phyloP scores from a whole-genome alignment of 2,329 filamentous ascomycete genomes.

The Mollisiaceae sp. region DNA sequence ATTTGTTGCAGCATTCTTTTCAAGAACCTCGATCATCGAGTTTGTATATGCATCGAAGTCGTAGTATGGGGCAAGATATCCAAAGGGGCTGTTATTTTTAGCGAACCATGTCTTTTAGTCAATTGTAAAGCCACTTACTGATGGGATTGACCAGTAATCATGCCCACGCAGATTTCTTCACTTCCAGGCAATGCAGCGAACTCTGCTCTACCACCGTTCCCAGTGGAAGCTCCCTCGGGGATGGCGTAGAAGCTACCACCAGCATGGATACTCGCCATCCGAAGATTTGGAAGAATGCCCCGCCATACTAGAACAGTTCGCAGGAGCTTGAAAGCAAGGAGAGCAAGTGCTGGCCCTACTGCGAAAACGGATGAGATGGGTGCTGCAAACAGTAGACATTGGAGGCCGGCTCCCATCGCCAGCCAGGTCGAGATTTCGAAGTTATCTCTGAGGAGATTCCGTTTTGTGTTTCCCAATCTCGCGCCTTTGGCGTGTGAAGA shows the following conservation, averaged over 20 bases:
- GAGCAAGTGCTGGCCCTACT: background rate
- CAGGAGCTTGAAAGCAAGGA: background rate
- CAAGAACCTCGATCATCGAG: slow-evolving; percentile 7
- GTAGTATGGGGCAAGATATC: slow-evolving; percentile 3
- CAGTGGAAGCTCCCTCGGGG: slow-evolving; percentile 5
- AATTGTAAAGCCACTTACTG: background rate
- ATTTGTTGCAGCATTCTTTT: slow-evolving; percentile 2
- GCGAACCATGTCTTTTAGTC: no score
- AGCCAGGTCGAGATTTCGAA: slow-evolving; percentile 13
- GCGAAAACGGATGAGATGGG: background rate
- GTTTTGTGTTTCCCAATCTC: slow-evolving; percentile 4
- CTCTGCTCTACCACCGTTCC: background rate
- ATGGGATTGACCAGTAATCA: slow-evolving; percentile 6
- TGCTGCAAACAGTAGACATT: background rate
- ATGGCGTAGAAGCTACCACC: background rate
- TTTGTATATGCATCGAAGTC: slow-evolving; percentile 1
- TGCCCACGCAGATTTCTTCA: slow-evolving; percentile 7
- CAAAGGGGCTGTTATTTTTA: background rate
- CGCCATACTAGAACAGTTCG: slow-evolving; percentile 4
- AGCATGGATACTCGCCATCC: background rate
- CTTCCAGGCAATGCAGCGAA: slow-evolving; percentile 3
- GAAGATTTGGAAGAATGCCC: slow-evolving; percentile 1
- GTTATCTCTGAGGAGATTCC: slow-evolving; percentile 13
- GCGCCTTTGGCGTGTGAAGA: background rate
- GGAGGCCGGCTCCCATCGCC: background rate